Evolutionary conservation across 305 asterid species (phyloP).

Genomic region (Solanum hybrid): DNA sequence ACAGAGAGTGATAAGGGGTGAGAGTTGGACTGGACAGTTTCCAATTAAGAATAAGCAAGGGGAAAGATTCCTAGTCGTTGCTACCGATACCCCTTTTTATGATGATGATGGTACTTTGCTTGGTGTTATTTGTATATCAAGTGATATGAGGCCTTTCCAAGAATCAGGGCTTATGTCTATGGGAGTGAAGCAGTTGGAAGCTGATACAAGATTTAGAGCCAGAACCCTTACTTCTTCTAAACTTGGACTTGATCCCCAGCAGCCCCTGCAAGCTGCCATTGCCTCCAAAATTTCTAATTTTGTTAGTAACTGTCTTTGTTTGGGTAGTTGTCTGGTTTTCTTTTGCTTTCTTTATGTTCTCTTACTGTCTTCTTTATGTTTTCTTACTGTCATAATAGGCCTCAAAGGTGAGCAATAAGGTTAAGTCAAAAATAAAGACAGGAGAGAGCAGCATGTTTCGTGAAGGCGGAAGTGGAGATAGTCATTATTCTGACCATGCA

Average conservation of each 20-base stretch:
- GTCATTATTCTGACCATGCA: constrained; percentile 60
- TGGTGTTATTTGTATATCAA: constrained; percentile 57
- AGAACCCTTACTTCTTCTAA: constrained; percentile 41
- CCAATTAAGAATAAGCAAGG: constrained; percentile 62
- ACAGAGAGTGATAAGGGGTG: constrained; percentile 44
- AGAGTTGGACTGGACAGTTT: constrained; percentile 73
- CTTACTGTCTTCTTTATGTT: neutral
- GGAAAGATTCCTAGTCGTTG: constrained; percentile 36
- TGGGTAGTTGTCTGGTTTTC: neutral
- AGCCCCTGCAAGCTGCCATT: constrained; percentile 66
- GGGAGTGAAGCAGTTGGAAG: constrained; percentile 22
- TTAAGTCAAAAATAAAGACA: constrained; percentile 58
- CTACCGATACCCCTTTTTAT: constrained; percentile 60
- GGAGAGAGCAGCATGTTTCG: constrained; percentile 36
- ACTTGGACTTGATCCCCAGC: constrained; percentile 77
- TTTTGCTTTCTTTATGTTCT: neutral
- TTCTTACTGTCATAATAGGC: constrained; percentile 33
- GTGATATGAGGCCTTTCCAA: constrained; percentile 49
- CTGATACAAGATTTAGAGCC: constrained; percentile 28
- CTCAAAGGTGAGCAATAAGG: constrained; percentile 76
- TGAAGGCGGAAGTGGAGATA: constrained; percentile 64
- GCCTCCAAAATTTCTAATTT: constrained; percentile 83
- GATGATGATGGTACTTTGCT: constrained; percentile 64
- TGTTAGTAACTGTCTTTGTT: constrained; percentile 33
- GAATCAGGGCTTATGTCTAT: constrained; percentile 22